These are phyloP conservation scores for Chytridium lagenaria DNA, from an alignment of 371 early-diverging fungal species.

Conservation along the genomic window DNA sequence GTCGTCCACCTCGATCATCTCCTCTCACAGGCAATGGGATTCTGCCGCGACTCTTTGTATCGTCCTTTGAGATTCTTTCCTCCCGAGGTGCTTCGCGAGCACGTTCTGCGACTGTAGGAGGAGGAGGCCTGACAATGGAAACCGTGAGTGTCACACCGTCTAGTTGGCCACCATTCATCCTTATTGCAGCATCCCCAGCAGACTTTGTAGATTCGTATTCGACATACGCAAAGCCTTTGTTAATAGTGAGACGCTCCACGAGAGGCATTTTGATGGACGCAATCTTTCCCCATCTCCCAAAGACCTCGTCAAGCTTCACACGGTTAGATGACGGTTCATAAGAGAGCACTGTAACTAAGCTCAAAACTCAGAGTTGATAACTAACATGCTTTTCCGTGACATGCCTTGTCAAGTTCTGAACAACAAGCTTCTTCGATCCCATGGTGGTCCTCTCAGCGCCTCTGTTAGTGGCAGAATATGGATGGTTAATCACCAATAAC, in stretches of 20 bases:
- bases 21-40: neutral
- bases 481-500: too few relatives aligned
- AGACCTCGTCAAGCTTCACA: neutral
- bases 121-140: neutral
- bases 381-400: slow-evolving; percentile 6
- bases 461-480: too few relatives aligned
- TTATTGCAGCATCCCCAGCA: neutral
- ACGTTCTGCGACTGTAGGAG: neutral
- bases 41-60: neutral
- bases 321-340: too few relatives aligned
- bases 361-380: too few relatives aligned
- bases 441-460: neutral
- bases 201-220: neutral
- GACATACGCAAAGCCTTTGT: neutral
- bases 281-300: neutral
- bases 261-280: neutral
- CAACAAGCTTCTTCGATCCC: neutral
- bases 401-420: neutral
- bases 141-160: neutral
- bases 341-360: too few relatives aligned
- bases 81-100: neutral
- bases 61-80: neutral
- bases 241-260: neutral
- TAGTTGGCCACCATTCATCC: slow-evolving; percentile 11
- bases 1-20: neutral